phyloP scores from a whole-genome alignment of 345 rosid species.

The Carallia pectinifolia region DNA sequence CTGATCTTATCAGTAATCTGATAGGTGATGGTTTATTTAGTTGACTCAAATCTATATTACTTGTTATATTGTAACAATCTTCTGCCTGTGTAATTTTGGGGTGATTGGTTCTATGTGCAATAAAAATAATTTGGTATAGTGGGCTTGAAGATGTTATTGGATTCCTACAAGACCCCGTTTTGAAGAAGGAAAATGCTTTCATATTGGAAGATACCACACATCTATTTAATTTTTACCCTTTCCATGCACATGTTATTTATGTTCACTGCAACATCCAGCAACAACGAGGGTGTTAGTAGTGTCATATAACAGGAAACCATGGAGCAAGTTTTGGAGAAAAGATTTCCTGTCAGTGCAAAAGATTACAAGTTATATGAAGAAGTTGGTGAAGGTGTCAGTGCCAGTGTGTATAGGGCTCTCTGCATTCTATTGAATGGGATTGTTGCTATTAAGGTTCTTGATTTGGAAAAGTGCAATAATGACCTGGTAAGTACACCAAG shows the following conservation, averaged over 20 bases:
- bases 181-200: conserved; percentile 52
- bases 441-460: conserved; percentile 95
- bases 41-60: neutral
- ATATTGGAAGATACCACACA: conserved; percentile 65
- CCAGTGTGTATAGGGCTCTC: conserved; percentile 83
- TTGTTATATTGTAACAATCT: neutral
- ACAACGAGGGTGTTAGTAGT: conserved; percentile 42
- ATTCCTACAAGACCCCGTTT: conserved; percentile 16
- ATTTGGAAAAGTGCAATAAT: conserved; percentile 92
- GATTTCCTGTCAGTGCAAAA: conserved; percentile 63
- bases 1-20: neutral
- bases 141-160: conserved; percentile 27
- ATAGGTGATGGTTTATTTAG: neutral
- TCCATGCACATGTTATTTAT: conserved; percentile 26
- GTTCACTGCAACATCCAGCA: conserved; percentile 28
- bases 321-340: conserved; percentile 63
- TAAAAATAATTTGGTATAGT: neutral
- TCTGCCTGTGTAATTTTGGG: conserved; percentile 1
- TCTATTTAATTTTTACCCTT: conserved; percentile 31
- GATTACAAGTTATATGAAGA: conserved; percentile 89
- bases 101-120: conserved; percentile 8
- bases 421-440: conserved; percentile 83
- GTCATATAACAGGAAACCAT: conserved; percentile 42
- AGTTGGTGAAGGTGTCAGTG: conserved; percentile 97
- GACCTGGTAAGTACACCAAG: conserved; percentile 58